Base-by-base conservation (phyloP, 495 filamentous ascomycete genomes). In the Hypomontagnella submonticulosa region DNA sequence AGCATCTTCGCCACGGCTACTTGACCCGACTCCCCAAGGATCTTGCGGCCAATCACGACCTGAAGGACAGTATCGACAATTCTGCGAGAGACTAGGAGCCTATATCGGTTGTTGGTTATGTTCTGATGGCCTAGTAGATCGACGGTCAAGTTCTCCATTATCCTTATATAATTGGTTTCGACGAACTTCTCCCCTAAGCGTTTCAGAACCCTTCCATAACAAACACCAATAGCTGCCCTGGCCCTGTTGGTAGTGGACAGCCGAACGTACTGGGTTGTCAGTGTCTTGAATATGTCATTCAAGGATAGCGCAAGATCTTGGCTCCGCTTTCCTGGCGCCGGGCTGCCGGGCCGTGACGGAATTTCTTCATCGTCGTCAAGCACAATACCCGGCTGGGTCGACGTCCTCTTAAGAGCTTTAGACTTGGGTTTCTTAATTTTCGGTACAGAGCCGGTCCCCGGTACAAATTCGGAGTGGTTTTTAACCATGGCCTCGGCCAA, bases 11-110 rank as follows among this genome's bases (percentile, higher is more conserved):
- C 90, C 30, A 92, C 93, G 67, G 87, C 88, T 47, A 91, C 80
- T 63, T 96, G 93, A 4, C 92, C 93, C 19, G 90, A 89, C 72
- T 98, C 95, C 2, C 92, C 91, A 3, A 99, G 84, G 51, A 97
- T 87, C 64, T 88, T 86, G 43, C 84, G 84, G 4, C 93, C 93
- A 73, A 98, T 82, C 4, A 94, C 88, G 65, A 93, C 88, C 61
- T 96, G 92, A 36, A 98, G 76, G 18, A 97, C 87, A 34, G 88
- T 87, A 61, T 91, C 90, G 10, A 96, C 85, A 76, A 93, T 93
- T 73, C 90, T 91, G 55, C 95, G 84, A 7, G 92, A 92, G 47
- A 90, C 90, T 8, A 98, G 81, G 15, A 96, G 82, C 37, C 93
- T 89, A 75, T 97, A 97, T 16, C 95, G 88, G 73, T 97, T 96